These are phyloP conservation scores for Hypoxylon trugodes DNA, from an alignment of 495 filamentous ascomycete species.

Conservation along the genomic window DNA sequence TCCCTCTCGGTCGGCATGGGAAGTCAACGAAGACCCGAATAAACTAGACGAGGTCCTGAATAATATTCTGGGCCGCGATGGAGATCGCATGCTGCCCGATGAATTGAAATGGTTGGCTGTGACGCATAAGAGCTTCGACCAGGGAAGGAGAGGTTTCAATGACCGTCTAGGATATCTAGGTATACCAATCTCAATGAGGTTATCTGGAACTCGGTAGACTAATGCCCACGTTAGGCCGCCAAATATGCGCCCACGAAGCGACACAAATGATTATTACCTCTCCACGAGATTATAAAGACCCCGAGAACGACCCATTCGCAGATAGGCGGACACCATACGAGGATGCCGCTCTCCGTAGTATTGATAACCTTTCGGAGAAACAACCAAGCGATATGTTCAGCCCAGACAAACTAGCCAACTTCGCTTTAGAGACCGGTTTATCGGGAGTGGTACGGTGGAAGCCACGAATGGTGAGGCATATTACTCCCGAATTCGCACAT, in stretches of 20 bases:
- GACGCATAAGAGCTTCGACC: constrained; percentile 98
- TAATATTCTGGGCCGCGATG: constrained; percentile 72
- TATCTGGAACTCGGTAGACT: constrained; percentile 41
- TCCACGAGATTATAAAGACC: constrained; percentile 38
- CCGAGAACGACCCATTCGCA: constrained; percentile 48
- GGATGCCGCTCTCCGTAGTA: constrained; percentile 74
- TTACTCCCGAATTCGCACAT: neutral
- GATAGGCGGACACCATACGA: constrained; percentile 70
- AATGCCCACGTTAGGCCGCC: constrained; percentile 62
- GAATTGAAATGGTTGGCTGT: constrained; percentile 97
- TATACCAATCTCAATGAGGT: constrained; percentile 52
- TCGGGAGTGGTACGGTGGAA: constrained; percentile 83
- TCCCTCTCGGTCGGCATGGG: constrained; percentile 60
- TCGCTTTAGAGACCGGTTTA: constrained; percentile 76
- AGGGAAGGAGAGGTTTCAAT: constrained; percentile 92
- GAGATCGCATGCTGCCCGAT: constrained; percentile 77
- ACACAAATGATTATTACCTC: constrained; percentile 72
- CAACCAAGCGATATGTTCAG: constrained; percentile 65
- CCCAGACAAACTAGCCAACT: constrained; percentile 65
- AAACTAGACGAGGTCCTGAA: constrained; percentile 78
- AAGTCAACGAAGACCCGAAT: constrained; percentile 76
- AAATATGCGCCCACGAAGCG: constrained; percentile 80
- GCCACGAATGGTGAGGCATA: constrained; percentile 72
- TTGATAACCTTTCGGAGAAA: constrained; percentile 69
- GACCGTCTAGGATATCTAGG: constrained; percentile 91